These are phyloP conservation scores for Lentinula raphanica DNA, from an alignment of 768 basidiomycete species.

Conservation along the genomic window DNA sequence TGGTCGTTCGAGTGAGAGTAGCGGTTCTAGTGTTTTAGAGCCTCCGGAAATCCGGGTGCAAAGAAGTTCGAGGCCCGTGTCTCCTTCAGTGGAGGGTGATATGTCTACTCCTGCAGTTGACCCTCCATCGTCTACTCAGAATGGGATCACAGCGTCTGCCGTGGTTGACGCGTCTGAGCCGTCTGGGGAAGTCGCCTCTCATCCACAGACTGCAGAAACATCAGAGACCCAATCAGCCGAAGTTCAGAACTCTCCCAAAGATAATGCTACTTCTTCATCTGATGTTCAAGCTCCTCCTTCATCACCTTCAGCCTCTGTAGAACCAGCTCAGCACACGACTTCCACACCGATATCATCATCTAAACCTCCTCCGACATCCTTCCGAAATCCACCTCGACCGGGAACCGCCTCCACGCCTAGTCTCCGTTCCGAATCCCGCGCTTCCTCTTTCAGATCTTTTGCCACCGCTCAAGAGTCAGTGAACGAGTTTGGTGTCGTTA, in stretches of 20 bases:
- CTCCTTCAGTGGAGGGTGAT: neutral
- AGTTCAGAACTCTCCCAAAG: neutral
- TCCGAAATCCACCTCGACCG: neutral
- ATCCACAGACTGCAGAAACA: neutral
- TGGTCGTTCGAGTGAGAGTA: neutral
- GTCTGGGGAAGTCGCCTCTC: neutral
- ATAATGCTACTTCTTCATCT: neutral
- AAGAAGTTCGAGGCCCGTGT: neutral
- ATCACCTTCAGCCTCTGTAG: neutral
- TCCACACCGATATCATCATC: neutral
- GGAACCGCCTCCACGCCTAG: neutral
- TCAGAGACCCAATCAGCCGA: neutral
- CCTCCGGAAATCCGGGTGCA: constrained; percentile 2
- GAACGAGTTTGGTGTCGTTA: neutral
- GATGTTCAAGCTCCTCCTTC: too few relatives aligned
- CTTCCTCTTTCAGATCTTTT: constrained; percentile 6
- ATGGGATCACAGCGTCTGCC: neutral
- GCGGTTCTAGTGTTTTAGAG: neutral
- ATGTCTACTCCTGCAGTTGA: neutral
- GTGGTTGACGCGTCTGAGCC: neutral
- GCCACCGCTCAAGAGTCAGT: constrained; percentile 3
- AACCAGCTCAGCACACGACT: neutral
- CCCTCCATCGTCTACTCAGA: neutral
- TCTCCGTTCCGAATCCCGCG: constrained; percentile 7
- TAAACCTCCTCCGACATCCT: constrained; percentile 2